phyloP scores from a whole-genome alignment of 768 basidiomycete genomes.

The Boletus tomentosulus region DNA sequence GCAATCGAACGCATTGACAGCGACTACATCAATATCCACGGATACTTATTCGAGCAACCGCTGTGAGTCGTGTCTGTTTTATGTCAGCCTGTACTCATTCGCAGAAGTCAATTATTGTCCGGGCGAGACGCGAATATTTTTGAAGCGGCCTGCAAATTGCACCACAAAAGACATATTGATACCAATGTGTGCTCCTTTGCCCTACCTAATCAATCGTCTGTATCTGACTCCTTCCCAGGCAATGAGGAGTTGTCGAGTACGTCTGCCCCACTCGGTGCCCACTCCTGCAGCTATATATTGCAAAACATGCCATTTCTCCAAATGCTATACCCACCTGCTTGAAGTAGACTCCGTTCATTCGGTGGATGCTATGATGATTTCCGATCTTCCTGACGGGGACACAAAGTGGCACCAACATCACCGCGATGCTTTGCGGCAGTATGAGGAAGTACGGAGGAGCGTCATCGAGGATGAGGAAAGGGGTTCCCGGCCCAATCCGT shows the following conservation, averaged over 20 bases:
- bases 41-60: conserved; percentile 16
- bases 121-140: conserved; percentile 27
- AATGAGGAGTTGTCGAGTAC: conserved; percentile 20
- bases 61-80: conserved; percentile 16
- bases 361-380: conserved; percentile 31
- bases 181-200: conserved; percentile 10
- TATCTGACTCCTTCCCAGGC: conserved; percentile 7
- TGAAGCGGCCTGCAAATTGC: conserved; percentile 29
- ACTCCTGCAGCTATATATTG: conserved; percentile 30
- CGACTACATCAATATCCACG: conserved; percentile 5
- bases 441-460: conserved; percentile 5
- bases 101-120: conserved; percentile 22
- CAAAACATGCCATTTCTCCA: conserved; percentile 32
- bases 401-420: conserved; percentile 37
- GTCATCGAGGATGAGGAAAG: conserved; percentile 32
- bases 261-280: conserved; percentile 15
- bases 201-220: not conserved
- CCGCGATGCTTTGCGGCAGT: conserved; percentile 12
- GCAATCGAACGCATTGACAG: conserved; percentile 21
- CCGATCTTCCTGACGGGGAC: conserved; percentile 15
- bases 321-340: conserved; percentile 38
- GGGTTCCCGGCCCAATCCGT: conserved; percentile 34
- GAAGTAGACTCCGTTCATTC: conserved; percentile 33
- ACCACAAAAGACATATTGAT: conserved; percentile 15
- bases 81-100: conserved; percentile 5